Evolutionary conservation across 2,329 filamentous ascomycete genomes (phyloP).

Genomic region (Cercospora sp.): DNA sequence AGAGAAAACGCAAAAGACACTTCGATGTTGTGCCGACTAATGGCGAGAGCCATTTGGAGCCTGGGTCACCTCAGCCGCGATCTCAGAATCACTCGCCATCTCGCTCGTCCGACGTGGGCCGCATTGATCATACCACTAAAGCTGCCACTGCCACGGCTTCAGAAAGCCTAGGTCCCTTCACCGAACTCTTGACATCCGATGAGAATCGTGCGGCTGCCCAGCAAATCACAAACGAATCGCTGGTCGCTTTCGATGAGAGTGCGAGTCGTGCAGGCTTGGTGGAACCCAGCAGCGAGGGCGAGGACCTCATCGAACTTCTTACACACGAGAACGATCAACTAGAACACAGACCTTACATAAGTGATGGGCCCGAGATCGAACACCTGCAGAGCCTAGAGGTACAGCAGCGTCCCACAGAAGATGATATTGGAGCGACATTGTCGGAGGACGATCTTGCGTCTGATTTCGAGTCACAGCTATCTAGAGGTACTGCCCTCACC

Average conservation of each 20-base stretch:
- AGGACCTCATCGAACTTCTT: not conserved
- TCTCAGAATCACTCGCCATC: not conserved
- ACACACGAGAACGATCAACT: not conserved
- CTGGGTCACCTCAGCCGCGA: not conserved
- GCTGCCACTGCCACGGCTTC: not conserved
- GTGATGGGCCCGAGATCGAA: not conserved
- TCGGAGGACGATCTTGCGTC: not conserved
- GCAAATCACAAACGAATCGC: slow-evolving; percentile 25
- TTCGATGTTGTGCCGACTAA: not conserved
- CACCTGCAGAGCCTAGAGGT: not conserved
- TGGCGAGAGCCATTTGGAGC: not conserved
- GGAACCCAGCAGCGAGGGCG: not conserved
- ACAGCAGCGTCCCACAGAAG: not conserved
- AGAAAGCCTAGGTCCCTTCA: too few species aligned
- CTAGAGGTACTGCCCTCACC: slow-evolving; percentile 30
- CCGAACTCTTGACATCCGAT: slow-evolving; percentile 28
- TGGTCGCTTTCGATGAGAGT: not conserved
- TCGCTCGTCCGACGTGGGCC: not conserved
- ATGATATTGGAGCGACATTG: not conserved
- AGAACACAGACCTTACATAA: not conserved
- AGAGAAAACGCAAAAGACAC: not conserved
- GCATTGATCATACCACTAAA: not conserved
- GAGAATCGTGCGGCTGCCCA: slow-evolving; percentile 28
- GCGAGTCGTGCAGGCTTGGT: not conserved
- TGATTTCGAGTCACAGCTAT: slow-evolving; percentile 3